Conservation (phyloP, 202 grass and related monocot genomes). For the Saccharum hybrid region DNA sequence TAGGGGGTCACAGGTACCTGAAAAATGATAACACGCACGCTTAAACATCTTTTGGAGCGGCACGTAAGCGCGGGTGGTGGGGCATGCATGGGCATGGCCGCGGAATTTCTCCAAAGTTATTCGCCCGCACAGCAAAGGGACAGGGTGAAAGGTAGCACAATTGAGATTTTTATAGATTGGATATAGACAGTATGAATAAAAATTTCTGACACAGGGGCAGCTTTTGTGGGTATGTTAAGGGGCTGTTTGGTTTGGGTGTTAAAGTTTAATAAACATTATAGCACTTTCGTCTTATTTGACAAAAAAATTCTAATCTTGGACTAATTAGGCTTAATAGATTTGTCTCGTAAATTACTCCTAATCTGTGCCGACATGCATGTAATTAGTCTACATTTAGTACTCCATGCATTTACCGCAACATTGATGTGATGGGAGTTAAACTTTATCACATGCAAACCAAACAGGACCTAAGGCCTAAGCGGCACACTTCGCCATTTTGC, state of each 20-base stretch:
- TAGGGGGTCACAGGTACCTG: conserved; percentile 35
- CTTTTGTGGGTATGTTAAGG: conserved; percentile 48
- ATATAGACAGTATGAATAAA: conserved; percentile 30
- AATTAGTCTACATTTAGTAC: no score
- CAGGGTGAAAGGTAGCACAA: conserved; percentile 36
- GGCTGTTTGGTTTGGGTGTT: no score
- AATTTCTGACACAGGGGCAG: conserved; percentile 27
- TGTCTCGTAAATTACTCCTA: no score
- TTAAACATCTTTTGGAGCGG: background rate
- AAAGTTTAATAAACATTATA: no score
- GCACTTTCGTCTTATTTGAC: no score
- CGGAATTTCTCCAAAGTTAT: conserved; percentile 47
- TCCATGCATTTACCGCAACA: no score
- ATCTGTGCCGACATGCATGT: no score
- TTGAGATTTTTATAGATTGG: conserved; percentile 4
- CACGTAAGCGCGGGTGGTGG: conserved; percentile 9
- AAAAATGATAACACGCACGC: conserved; percentile 33
- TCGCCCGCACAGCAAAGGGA: conserved; percentile 38
- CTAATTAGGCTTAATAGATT: no score
- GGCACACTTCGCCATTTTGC: background rate
- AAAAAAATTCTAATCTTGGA: no score
- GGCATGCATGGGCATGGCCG: background rate
- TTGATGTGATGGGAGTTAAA: no score
- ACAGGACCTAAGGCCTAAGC: background rate
- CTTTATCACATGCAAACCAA: no score